phyloP scores from a whole-genome alignment of 2,329 filamentous ascomycete genomes.

The Fonsecaea nubica region DNA sequence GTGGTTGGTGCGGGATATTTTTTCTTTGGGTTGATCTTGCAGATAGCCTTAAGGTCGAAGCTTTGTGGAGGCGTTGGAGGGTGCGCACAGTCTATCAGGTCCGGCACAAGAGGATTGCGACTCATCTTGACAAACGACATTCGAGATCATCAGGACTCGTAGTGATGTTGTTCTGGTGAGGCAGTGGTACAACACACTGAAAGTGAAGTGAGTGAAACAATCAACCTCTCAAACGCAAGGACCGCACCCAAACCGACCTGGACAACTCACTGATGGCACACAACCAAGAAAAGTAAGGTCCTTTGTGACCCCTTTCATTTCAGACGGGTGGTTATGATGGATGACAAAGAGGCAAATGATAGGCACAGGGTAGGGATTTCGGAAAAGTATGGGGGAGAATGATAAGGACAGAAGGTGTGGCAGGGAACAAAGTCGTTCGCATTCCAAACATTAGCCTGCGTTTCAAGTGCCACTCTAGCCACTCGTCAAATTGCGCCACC shows the following conservation, averaged over 20 bases:
- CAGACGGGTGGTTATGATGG: neutral
- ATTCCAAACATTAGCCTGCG: conserved; percentile 38
- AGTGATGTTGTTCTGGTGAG: neutral
- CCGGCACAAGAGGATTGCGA: neutral
- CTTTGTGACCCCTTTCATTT: conserved; percentile 29
- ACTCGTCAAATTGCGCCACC: conserved; percentile 7
- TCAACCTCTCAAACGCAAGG: neutral
- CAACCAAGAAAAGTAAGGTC: conserved; percentile 13
- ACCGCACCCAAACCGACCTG: conserved; percentile 13
- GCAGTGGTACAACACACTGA: neutral
- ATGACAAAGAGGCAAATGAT: neutral
- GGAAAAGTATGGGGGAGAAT: conserved; percentile 14
- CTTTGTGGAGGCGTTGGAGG: conserved; percentile 8
- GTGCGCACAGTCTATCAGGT: neutral
- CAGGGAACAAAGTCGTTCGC: conserved; percentile 21
- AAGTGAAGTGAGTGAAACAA: conserved; percentile 6
- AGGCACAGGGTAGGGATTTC: neutral
- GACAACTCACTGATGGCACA: conserved; percentile 19
- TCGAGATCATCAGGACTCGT: neutral
- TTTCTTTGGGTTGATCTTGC: conserved; percentile 5
- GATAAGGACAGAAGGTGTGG: conserved; percentile 10
- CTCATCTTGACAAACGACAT: neutral
- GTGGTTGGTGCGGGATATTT: conserved; percentile 33
- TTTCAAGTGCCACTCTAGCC: conserved; percentile 36
- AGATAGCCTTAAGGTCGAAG: conserved; percentile 10